Conservation (phyloP, 495 filamentous ascomycete species). For the Jackrogersella minutella region DNA sequence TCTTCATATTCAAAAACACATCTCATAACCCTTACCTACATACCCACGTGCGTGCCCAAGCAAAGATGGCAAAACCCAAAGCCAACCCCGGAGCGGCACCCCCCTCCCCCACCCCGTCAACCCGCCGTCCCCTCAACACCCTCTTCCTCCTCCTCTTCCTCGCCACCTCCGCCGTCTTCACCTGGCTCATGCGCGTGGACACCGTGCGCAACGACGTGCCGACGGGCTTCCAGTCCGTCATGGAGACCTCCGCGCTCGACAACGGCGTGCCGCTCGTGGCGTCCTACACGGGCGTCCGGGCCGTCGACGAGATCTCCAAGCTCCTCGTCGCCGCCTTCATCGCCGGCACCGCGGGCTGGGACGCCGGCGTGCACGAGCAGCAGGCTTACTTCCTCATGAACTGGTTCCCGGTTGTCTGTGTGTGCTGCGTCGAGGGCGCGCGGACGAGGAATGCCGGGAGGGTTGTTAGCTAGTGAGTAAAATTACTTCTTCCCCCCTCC, state of each 20-base stretch:
- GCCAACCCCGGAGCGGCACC: neutral
- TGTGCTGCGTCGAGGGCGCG: conserved; percentile 46
- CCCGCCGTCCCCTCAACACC: conserved; percentile 33
- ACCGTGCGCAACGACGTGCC: conserved; percentile 31
- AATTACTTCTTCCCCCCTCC: too few species aligned
- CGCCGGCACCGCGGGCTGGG: conserved; percentile 29
- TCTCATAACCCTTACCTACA: too few species aligned
- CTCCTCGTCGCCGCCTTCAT: conserved; percentile 41
- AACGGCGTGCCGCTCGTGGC: conserved; percentile 36
- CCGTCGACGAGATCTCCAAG: conserved; percentile 24
- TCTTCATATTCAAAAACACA: too few species aligned
- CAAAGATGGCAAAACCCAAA: conserved; percentile 31
- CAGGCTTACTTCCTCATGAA: conserved; percentile 39
- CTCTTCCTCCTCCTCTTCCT: conserved; percentile 31
- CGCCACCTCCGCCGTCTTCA: conserved; percentile 5
- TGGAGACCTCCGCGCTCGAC: conserved; percentile 18
- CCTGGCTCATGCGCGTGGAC: conserved; percentile 41
- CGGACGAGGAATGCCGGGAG: conserved; percentile 37
- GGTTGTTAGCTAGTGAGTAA: conserved; percentile 44
- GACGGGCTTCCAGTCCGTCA: conserved; percentile 12
- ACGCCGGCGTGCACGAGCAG: conserved; percentile 28
- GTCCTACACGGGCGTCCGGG: conserved; percentile 38
- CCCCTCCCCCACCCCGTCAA: neutral
- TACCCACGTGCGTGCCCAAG: neutral
- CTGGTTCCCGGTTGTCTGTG: conserved; percentile 41